Evolutionary conservation across 78 protist genomes (phyloP).

Genomic region (Andalucia godoyi): DNA sequence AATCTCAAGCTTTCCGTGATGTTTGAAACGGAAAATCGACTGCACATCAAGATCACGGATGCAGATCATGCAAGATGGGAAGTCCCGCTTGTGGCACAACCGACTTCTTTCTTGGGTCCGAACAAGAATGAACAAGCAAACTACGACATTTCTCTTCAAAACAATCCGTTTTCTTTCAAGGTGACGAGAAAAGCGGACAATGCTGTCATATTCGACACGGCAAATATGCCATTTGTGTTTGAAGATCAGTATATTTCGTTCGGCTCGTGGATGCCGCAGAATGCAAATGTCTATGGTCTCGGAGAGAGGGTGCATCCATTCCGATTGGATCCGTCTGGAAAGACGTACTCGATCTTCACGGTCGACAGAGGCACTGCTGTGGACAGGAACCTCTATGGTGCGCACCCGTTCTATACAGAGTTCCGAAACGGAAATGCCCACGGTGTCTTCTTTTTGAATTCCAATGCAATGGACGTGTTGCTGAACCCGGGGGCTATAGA

Average conservation of each 20-base stretch:
- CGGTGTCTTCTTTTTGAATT: slow-evolving; percentile 40
- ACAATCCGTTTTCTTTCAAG: neutral
- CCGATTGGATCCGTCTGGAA: neutral
- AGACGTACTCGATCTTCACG: slow-evolving; percentile 4
- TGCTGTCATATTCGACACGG: slow-evolving; percentile 10
- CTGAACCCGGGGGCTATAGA: slow-evolving; percentile 14
- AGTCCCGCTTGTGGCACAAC: slow-evolving; percentile 1
- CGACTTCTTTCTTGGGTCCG: neutral
- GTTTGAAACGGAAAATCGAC: neutral
- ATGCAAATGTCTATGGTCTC: slow-evolving; percentile 22
- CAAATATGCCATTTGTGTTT: neutral
- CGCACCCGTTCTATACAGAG: slow-evolving; percentile 59
- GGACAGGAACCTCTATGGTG: slow-evolving; percentile 48
- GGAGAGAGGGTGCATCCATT: slow-evolving; percentile 40
- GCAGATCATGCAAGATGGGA: slow-evolving; percentile 26
- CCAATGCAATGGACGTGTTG: slow-evolving; percentile 53
- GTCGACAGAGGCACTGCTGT: neutral
- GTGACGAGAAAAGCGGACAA: neutral
- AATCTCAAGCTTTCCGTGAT: neutral
- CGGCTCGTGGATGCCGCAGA: neutral
- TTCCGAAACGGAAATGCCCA: slow-evolving; percentile 30
- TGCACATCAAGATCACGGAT: slow-evolving; percentile 34
- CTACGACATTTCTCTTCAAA: neutral
- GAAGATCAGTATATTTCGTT: slow-evolving; percentile 4
- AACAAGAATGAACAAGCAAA: neutral